phyloP scores from a whole-genome alignment of 2,329 filamentous ascomycete genomes.

The Fusarium hostae region DNA sequence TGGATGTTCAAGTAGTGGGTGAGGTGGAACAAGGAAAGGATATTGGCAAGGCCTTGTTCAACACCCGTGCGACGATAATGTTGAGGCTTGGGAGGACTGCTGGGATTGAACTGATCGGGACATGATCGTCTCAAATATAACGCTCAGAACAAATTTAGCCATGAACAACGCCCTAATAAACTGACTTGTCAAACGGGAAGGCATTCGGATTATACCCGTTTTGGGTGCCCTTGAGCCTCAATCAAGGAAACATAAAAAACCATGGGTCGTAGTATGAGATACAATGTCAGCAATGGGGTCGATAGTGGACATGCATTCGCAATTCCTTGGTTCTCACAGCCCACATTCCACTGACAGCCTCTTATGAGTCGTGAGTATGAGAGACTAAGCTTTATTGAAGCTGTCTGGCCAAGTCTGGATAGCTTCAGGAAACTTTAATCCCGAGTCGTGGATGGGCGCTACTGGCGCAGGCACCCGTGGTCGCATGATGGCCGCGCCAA shows the following conservation, averaged over 20 bases:
- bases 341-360: constrained; percentile 21
- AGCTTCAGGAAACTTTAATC: constrained; percentile 31
- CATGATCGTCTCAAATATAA: constrained; percentile 29
- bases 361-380: background rate
- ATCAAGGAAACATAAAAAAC: constrained; percentile 9
- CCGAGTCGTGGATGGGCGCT: constrained; percentile 2
- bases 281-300: constrained; percentile 6
- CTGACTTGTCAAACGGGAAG: background rate
- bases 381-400: constrained; percentile 22
- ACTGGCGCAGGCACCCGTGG: constrained; percentile 35
- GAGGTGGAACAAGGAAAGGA: constrained; percentile 12
- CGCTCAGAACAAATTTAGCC: background rate
- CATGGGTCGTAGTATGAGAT: constrained; percentile 4
- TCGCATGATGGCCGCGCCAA: background rate
- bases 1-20: background rate
- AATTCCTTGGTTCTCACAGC: constrained; percentile 15
- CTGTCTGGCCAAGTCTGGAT: background rate
- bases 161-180: background rate
- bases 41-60: constrained; percentile 16
- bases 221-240: constrained; percentile 2
- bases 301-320: background rate
- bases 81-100: background rate
- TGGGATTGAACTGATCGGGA: background rate
- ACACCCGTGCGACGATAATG: constrained; percentile 1
- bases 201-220: constrained; percentile 6